These are phyloP conservation scores for Neonectria hederae DNA, from an alignment of 2,329 filamentous ascomycete genomes.

Conservation along the genomic window DNA sequence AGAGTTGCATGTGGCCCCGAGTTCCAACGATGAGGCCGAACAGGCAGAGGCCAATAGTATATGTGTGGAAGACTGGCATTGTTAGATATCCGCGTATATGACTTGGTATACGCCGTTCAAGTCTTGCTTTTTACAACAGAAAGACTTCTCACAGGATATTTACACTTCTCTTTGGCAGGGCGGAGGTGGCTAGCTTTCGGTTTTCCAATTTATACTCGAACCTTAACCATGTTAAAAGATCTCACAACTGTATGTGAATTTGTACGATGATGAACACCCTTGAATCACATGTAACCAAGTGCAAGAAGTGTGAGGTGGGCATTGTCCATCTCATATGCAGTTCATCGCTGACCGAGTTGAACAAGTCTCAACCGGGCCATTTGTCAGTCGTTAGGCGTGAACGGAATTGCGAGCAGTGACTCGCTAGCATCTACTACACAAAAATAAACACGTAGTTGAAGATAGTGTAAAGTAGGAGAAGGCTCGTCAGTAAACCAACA, in stretches of 20 bases:
- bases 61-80: neutral
- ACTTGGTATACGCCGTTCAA: neutral
- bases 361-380: neutral
- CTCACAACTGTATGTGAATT: neutral
- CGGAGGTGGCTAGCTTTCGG: neutral
- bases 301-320: neutral
- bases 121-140: neutral
- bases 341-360: constrained; percentile 6
- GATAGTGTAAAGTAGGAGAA: neutral
- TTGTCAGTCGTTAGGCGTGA: neutral
- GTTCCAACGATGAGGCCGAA: neutral
- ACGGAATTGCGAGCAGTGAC: too few species aligned
- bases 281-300: constrained; percentile 1
- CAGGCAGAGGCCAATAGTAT: neutral
- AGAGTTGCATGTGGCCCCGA: constrained; percentile 61
- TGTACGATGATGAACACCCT: neutral
- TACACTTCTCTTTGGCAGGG: neutral
- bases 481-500: neutral
- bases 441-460: neutral
- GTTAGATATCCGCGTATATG: neutral
- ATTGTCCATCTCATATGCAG: neutral
- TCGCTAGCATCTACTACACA: neutral
- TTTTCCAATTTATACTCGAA: constrained; percentile 2
- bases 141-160: neutral
- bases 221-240: neutral